Base-by-base conservation (phyloP, 768 basidiomycete species). In the Lyophyllum decastes region DNA sequence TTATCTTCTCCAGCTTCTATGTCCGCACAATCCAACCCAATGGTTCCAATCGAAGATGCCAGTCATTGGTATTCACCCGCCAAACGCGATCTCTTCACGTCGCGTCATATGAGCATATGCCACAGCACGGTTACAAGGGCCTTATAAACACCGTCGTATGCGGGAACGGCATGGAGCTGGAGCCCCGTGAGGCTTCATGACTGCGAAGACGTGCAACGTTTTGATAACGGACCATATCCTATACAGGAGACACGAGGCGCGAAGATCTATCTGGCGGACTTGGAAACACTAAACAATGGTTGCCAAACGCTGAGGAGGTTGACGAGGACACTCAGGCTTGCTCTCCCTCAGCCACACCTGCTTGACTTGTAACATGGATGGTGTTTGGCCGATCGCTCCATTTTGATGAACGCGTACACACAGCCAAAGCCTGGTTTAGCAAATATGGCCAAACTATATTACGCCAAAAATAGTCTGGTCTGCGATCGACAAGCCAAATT, bases 141-240 rank as follows among this genome's bases (percentile, higher is more conserved):
- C 54, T 38, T 24, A 19, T 38, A 55, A 55, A 38, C 45, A 14
- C 54, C 54, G 46, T 41, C 30, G 6, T 52, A 19, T 26, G 7
- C 33, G 35, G 35, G 19, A 16, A 40, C 52, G 22, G 30, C 27
- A 25, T 53, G 46, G 46, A 11, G 6, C 12, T 24, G 12, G 47
- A 45, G 53, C 47, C 54, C 35, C 34, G 54, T 55, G 54, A 46
- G 54, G 45, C 9, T 49, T 38, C 21, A 26, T 26, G 22, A 38
- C 25, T 16, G 54, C 34, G 54, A 55, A 54, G 46, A 48, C 30
- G n/a, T 35, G 44, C 46, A 49, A 55, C 46, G 45, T 48, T 55
- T 48, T 48, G 45, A 48, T 55, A 55, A 33, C 17, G 14, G 17
- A 16, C 19, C 54, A 26, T 54, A 45, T n/a, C 4, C 30, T 30